A percentile compares a stretch with the other conserved stretches of the same genome.
Evolutionary conservation across 2,329 filamentous ascomycete species (phyloP).

Genomic region (Septoria linicola): DNA sequence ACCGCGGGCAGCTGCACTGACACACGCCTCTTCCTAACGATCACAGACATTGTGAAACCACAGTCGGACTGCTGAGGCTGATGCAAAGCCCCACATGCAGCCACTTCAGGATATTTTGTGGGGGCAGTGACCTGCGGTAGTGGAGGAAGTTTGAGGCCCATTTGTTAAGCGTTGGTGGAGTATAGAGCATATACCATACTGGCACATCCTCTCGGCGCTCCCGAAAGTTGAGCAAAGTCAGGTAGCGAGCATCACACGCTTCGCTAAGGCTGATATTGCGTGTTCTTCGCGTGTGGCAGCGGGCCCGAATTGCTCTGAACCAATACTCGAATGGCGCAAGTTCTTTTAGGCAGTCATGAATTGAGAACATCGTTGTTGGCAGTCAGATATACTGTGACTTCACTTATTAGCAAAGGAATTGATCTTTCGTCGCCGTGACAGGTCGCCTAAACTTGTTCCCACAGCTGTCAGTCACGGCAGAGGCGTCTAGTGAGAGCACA

Average conservation of each 20-base stretch:
- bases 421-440: too few species aligned
- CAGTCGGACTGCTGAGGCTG: slow-evolving; percentile 25
- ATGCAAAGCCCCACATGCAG: slow-evolving; percentile 6
- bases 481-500: too few species aligned
- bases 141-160: slow-evolving; percentile 6
- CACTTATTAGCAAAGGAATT: too few species aligned
- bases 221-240: neutral
- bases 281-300: slow-evolving; percentile 3
- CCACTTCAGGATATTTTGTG: neutral
- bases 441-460: too few species aligned
- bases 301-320: slow-evolving; percentile 1
- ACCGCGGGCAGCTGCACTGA: slow-evolving; percentile 29
- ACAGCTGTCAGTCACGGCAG: too few species aligned
- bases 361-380: too few species aligned
- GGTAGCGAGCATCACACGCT: neutral
- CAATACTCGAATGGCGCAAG: neutral
- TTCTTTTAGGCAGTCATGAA: too few species aligned
- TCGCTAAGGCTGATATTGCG: neutral
- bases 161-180: neutral
- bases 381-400: too few species aligned
- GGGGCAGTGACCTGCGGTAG: slow-evolving; percentile 1
- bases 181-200: neutral
- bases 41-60: slow-evolving; percentile 10
- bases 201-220: neutral
- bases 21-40: slow-evolving; percentile 31